A percentile compares a stretch with the other conserved stretches of the same genome.
Conservation (phyloP, 1,284 basidiomycete species). For the Trametes pubescens region DNA sequence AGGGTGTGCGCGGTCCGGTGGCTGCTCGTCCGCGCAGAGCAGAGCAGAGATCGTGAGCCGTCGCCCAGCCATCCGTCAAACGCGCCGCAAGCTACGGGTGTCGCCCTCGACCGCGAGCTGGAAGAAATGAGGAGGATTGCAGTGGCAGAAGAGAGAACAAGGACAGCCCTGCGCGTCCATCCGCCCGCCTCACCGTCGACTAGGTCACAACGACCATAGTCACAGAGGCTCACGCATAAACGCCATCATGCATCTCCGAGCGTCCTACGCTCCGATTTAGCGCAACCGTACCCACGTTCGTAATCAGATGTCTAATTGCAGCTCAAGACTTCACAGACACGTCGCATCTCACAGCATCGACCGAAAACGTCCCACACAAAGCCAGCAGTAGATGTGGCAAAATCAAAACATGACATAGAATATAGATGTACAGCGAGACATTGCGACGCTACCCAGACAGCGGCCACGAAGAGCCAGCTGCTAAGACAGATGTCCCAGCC, state of each 20-base stretch:
- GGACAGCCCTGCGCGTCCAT: constrained; percentile 9
- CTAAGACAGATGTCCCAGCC: constrained; percentile 45
- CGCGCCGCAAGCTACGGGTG: constrained; percentile 1
- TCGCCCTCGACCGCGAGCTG: neutral
- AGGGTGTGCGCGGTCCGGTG: constrained; percentile 27
- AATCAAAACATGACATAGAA: constrained; percentile 6
- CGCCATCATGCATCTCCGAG: neutral
- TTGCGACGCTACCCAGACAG: constrained; percentile 79
- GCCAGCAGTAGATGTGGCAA: neutral
- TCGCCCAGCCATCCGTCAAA: constrained; percentile 60
- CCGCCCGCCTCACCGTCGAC: neutral
- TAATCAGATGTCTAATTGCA: neutral
- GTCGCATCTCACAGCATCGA: neutral
- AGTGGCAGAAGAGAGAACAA: constrained; percentile 7
- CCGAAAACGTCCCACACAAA: neutral
- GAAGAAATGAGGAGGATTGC: neutral
- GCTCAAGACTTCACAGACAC: neutral
- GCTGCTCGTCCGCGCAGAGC: constrained; percentile 60
- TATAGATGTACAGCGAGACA: constrained; percentile 82
- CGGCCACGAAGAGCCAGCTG: constrained; percentile 68
- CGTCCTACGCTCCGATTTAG: neutral
- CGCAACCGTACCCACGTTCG: too few species aligned
- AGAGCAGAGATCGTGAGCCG: constrained; percentile 78
- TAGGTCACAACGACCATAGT: constrained; percentile 19
- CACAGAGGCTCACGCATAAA: constrained; percentile 10